These are phyloP conservation scores for Phellopilus nigrolimitatus DNA, from an alignment of 1,284 basidiomycete species.

Conservation along the genomic window DNA sequence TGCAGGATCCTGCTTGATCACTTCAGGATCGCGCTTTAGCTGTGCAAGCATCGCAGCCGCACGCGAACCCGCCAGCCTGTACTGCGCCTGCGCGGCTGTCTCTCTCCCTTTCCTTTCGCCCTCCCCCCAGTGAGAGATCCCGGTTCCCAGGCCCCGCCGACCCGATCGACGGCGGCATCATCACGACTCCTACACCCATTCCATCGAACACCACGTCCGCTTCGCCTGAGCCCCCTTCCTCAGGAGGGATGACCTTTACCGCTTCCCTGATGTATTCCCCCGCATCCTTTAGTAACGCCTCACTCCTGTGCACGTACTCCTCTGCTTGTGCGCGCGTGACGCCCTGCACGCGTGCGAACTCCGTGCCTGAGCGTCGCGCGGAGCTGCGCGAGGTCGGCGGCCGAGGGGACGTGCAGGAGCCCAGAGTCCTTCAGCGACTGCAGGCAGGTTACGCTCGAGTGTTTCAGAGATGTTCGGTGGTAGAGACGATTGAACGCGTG, in stretches of 20 bases:
- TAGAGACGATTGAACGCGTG: constrained; percentile 66
- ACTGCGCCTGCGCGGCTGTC: constrained; percentile 36
- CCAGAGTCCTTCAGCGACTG: constrained; percentile 57
- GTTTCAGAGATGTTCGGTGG: constrained; percentile 68
- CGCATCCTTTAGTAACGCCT: constrained; percentile 68
- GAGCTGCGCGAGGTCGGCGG: constrained; percentile 63
- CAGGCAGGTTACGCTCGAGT: constrained; percentile 63
- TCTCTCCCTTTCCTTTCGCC: constrained; percentile 44
- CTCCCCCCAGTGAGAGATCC: constrained; percentile 25
- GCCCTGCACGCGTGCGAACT: constrained; percentile 70
- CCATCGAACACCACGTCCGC: constrained; percentile 71
- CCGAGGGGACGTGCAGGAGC: constrained; percentile 47
- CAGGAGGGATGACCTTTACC: constrained; percentile 85
- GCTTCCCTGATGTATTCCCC: constrained; percentile 77
- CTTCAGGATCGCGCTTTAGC: constrained; percentile 70
- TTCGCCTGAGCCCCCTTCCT: constrained; percentile 32
- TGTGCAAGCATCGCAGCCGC: constrained; percentile 75
- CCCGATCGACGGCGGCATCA: constrained; percentile 44
- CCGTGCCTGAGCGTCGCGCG: constrained; percentile 59
- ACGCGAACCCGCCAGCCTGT: constrained; percentile 60
- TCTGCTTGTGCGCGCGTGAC: constrained; percentile 74
- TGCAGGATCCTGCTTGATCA: constrained; percentile 75
- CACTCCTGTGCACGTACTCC: constrained; percentile 78
- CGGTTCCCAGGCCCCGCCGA: constrained; percentile 19
- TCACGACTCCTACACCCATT: constrained; percentile 66